Evolutionary conservation across 495 filamentous ascomycete genomes (phyloP).

Genomic region (Penicillium waksmanii): DNA sequence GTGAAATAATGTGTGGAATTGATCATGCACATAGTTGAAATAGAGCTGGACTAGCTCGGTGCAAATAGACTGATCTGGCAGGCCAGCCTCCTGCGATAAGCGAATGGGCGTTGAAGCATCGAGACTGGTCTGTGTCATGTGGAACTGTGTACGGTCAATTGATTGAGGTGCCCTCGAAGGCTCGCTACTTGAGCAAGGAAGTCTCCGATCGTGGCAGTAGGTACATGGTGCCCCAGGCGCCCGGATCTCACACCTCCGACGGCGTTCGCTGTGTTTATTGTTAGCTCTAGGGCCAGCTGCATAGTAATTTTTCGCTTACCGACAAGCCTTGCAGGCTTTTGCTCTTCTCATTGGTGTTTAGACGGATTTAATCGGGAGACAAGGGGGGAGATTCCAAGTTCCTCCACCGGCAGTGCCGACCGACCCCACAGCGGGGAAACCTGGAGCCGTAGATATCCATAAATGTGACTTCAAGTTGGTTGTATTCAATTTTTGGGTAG

Average conservation of each 20-base stretch:
- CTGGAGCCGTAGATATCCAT: not conserved
- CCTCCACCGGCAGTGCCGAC: not conserved
- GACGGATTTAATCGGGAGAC: not conserved
- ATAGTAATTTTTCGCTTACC: slow-evolving; percentile 10
- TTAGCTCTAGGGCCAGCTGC: not conserved
- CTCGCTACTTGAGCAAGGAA: slow-evolving; percentile 12
- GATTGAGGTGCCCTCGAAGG: not conserved
- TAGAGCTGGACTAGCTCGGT: slow-evolving; percentile 40
- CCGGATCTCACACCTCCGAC: slow-evolving; percentile 21
- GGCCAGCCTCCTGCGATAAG: not conserved
- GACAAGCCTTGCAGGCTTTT: slow-evolving; percentile 22
- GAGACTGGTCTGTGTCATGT: not conserved
- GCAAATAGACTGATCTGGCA: slow-evolving; percentile 26
- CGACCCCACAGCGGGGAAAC: slow-evolving; percentile 4
- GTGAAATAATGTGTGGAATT: slow-evolving; percentile 46
- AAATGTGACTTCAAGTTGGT: not conserved
- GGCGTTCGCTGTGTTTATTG: slow-evolving; percentile 11
- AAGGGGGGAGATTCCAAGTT: not conserved
- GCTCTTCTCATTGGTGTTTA: slow-evolving; percentile 23
- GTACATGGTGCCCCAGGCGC: slow-evolving; percentile 15
- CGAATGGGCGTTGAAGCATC: not conserved
- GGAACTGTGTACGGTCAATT: not conserved
- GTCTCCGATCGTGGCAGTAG: slow-evolving; percentile 13
- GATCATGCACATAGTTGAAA: slow-evolving; percentile 45
- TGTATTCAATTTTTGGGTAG: too few species aligned